Base-by-base conservation (phyloP, 2,329 filamentous ascomycete genomes). In the Tympanopsis confertula region DNA sequence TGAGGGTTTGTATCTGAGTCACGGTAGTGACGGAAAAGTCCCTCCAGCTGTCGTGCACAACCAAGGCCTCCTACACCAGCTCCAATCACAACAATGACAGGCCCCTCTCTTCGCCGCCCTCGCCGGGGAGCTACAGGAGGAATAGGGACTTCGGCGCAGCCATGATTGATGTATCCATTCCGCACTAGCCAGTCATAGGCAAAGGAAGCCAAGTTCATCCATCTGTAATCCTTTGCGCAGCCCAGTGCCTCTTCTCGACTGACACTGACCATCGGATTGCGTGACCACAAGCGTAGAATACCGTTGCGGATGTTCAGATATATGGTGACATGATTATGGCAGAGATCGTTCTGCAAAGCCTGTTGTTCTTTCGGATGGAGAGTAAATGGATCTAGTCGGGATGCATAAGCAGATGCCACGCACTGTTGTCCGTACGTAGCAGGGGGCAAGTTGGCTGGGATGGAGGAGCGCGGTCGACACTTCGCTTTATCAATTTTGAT, bases 251-350 rank as follows among this genome's bases (percentile, higher is more conserved):
- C 78, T 51, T 78, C 72, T 24, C 66, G 61, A 13, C 69, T 74
- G 19, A 82, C 72, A 45, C 69, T 69, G 35, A 79, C 71, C 44
- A 81, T 63, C 10, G 78, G 73, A 49, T 82, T 82, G 42, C 71
- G 67, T 14, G 70, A 70, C 78, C 78, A 83, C 19, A 82, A 54
- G 37, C 78, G 65, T 30, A 83, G 61, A 38, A 83, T 80, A 12
- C 74, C 75, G 49, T 83, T 83, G 42, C 78, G 67, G 35, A 82
- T 81, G 51, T 82, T 82, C 40, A 82, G 59, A 53, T 83, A 83
- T 12, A 74, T 66, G 2, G 77, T 81, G 46, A 81, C 74, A 49
- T 82, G 77, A 20, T 72, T 62, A 43, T 72, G 69, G 47, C 74
- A 79, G 39, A 82, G 61, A 46, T 75, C 64, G 41, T 77, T 61